Conservation (phyloP, 768 basidiomycete genomes). For the Termitomyces sp. region DNA sequence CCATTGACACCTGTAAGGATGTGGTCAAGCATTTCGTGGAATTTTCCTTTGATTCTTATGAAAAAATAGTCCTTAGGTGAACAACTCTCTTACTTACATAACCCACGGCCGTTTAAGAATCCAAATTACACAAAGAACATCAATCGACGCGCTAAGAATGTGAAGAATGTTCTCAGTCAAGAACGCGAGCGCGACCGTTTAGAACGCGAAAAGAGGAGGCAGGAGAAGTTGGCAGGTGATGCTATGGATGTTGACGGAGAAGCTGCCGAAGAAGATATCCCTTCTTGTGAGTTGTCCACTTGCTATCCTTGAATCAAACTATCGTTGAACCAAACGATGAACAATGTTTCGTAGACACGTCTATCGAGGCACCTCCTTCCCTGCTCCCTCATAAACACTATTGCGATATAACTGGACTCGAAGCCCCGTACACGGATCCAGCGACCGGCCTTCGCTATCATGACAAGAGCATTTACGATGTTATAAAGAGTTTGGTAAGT, state of each 20-base stretch:
- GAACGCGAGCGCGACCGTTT: constrained; percentile 74
- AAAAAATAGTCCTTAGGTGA: constrained; percentile 59
- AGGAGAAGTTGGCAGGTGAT: constrained; percentile 39
- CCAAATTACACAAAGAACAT: constrained; percentile 62
- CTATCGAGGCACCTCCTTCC: constrained; percentile 83
- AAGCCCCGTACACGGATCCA: constrained; percentile 83
- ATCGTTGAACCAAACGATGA: not conserved
- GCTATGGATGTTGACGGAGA: constrained; percentile 56
- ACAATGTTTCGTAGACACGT: constrained; percentile 46
- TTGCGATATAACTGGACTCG: constrained; percentile 84
- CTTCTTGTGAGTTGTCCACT: constrained; percentile 51
- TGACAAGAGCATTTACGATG: constrained; percentile 82
- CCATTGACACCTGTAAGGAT: constrained; percentile 36
- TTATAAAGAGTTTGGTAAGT: constrained; percentile 68
- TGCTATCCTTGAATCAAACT: too few species aligned
- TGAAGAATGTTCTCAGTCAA: constrained; percentile 73
- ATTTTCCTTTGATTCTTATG: not conserved
- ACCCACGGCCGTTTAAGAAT: constrained; percentile 76
- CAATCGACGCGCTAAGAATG: constrained; percentile 70
- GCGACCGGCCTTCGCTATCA: constrained; percentile 76
- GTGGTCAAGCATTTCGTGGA: not conserved
- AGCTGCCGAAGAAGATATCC: constrained; percentile 52
- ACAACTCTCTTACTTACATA: constrained; percentile 66
- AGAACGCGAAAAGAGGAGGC: constrained; percentile 54
- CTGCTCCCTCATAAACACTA: constrained; percentile 70